phyloP scores from a whole-genome alignment of 495 filamentous ascomycete genomes.

The Aspergillus heteromorphus region DNA sequence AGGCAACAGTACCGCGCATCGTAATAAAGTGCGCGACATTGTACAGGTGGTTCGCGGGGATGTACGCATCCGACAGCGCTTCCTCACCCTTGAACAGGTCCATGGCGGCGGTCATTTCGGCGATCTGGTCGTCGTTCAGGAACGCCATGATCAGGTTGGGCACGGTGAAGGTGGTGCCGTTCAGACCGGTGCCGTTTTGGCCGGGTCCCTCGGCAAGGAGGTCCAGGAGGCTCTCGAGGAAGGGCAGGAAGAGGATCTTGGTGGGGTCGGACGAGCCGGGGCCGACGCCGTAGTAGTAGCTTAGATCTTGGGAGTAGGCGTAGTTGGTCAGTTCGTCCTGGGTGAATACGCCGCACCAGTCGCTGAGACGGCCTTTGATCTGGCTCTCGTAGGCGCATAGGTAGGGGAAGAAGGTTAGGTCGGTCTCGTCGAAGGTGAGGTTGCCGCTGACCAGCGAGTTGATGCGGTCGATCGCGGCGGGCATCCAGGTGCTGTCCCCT shows the following conservation, averaged over 20 bases:
- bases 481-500: slow-evolving; percentile 43
- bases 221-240: slow-evolving; percentile 37
- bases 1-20: slow-evolving; percentile 52
- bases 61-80: slow-evolving; percentile 32
- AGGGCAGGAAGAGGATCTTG: neutral
- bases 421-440: slow-evolving; percentile 42
- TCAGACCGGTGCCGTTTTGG: slow-evolving; percentile 31
- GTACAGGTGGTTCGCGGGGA: slow-evolving; percentile 20
- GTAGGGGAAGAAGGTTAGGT: slow-evolving; percentile 52
- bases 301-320: slow-evolving; percentile 54
- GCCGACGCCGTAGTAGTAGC: slow-evolving; percentile 51
- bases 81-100: slow-evolving; percentile 49
- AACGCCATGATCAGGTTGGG: slow-evolving; percentile 50
- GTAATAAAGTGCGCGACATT: slow-evolving; percentile 38
- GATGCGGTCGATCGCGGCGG: slow-evolving; percentile 44
- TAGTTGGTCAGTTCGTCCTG: slow-evolving; percentile 48
- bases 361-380: slow-evolving; percentile 47
- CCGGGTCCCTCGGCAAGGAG: slow-evolving; percentile 41
- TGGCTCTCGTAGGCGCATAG: slow-evolving; percentile 58
- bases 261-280: neutral
- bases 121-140: slow-evolving; percentile 56
- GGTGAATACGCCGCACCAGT: slow-evolving; percentile 50
- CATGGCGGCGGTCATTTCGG: slow-evolving; percentile 46
- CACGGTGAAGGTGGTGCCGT: slow-evolving; percentile 32
- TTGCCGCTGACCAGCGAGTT: slow-evolving; percentile 43